These are phyloP conservation scores for Sporothrix mexicana DNA, from an alignment of 2,329 filamentous ascomycete genomes.

Conservation along the genomic window DNA sequence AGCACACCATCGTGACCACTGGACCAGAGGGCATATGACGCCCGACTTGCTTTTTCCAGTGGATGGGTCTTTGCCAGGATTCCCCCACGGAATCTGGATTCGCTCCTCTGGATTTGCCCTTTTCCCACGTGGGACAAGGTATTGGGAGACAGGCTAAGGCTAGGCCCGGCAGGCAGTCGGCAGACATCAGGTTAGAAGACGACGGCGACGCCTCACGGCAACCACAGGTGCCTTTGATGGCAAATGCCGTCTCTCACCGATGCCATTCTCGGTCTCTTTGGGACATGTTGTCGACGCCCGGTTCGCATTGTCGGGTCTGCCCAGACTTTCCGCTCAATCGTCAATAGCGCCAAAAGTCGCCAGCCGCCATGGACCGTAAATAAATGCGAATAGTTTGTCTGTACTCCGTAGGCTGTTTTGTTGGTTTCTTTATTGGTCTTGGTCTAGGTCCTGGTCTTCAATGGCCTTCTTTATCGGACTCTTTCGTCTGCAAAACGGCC, in stretches of 20 bases:
- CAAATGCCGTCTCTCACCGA: too few relatives aligned
- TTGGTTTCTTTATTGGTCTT: neutral
- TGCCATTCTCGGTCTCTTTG: too few relatives aligned
- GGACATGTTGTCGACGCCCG: too few relatives aligned
- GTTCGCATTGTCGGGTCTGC: neutral
- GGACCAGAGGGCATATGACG: too few relatives aligned
- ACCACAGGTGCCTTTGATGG: too few relatives aligned
- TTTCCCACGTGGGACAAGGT: conserved; percentile 26
- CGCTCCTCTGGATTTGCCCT: too few relatives aligned
- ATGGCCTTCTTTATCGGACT: neutral
- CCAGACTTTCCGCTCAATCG: neutral
- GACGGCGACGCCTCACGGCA: too few relatives aligned
- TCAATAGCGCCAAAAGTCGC: conserved; percentile 2
- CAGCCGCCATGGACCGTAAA: conserved; percentile 8
- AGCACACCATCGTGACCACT: too few relatives aligned
- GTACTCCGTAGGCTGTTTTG: neutral
- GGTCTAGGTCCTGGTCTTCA: neutral
- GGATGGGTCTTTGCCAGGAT: neutral
- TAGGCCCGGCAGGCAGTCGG: neutral
- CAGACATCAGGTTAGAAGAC: neutral
- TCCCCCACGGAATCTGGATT: neutral
- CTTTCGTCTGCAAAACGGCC: neutral
- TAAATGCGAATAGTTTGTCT: neutral
- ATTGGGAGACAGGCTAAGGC: conserved; percentile 18
- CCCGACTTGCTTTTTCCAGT: too few relatives aligned